phyloP scores from a whole-genome alignment of 768 basidiomycete species.

The Trametopsis cervina region DNA sequence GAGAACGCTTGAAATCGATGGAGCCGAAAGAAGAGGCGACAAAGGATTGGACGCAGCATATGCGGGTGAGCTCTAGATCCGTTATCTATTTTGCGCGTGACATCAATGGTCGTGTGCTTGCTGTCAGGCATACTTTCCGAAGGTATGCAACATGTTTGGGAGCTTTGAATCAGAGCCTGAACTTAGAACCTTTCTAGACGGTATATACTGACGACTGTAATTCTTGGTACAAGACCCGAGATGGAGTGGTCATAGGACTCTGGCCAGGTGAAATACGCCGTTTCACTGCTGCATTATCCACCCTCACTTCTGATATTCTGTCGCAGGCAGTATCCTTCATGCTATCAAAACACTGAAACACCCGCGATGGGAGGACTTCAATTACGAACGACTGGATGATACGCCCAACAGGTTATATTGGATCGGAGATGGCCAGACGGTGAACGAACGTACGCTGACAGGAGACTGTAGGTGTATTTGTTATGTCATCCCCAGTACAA shows the following conservation, averaged over 20 bases:
- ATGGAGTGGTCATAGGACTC: conserved; percentile 47
- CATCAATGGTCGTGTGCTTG: neutral
- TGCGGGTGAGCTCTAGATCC: conserved; percentile 33
- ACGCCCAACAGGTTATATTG: conserved; percentile 46
- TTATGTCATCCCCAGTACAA: too few species aligned
- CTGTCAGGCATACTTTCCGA: conserved; percentile 38
- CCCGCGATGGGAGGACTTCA: conserved; percentile 62
- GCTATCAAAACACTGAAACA: conserved; percentile 39
- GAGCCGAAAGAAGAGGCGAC: conserved; percentile 53
- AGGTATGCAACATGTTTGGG: conserved; percentile 21
- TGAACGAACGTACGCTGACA: conserved; percentile 38
- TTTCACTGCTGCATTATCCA: too few species aligned
- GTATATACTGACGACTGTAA: neutral
- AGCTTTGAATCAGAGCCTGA: neutral
- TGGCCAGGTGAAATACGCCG: conserved; percentile 44
- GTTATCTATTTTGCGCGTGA: neutral
- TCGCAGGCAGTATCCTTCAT: conserved; percentile 48
- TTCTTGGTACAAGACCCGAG: conserved; percentile 59
- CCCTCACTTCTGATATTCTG: too few species aligned
- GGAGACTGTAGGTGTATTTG: conserved; percentile 26
- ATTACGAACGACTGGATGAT: conserved; percentile 40
- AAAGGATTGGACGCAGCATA: conserved; percentile 51
- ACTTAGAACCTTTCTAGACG: neutral
- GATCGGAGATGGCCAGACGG: conserved; percentile 56
- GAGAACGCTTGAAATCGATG: conserved; percentile 56